Base-by-base conservation (phyloP, 1,284 basidiomycete species). In the Ceratobasidium sp. region DNA sequence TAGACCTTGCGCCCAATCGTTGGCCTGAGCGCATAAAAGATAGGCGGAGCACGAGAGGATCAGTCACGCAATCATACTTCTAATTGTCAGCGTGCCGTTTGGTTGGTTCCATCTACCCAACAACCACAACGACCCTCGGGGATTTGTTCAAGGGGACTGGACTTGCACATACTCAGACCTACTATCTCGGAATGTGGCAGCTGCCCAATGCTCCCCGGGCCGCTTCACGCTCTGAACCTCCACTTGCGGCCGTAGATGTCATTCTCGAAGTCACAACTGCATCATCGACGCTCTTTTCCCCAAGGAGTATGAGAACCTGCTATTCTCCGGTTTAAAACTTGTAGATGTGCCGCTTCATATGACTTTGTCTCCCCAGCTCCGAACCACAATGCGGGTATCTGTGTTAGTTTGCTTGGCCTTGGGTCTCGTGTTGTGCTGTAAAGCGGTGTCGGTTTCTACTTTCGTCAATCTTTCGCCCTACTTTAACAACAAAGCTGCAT, bases 401-500 rank as follows among this genome's bases (percentile, higher is more conserved):
- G 27, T 29, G 9, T 37, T 37, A 7, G 9, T 13, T 13, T 53
- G 1, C 9, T 53, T 53, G 19, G n/a, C 19, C 7, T 22, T 66
- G 13, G 31, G 22, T n/a, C 22, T 37, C 27, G 24, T 24, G 14
- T 31, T 13, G 7, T 53, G 27, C 31, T 51, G 64, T 27, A 8
- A 13, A 7, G 64, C 64, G 22, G 48, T 14, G 27, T 66, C 64
- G 1, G 31, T 24, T 5, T 66, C 64, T 51, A 66, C 64, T 9
- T 66, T 66, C 37, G 64, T 66, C 13, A 48, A 66, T 19, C 31
- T 66, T 22, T 22, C 24, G 6, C 64, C 64, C n/a, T n/a, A 66
- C 27, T 66, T 66, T 27, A 66, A 66, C 34, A 66, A 66, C 48
- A 66, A 66, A 29, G 64, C 64, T 16, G 64, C 64, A 2, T 66